Evolutionary conservation across 164 flowering plant genomes (phyloP), one percentile per base, ranked within the genome.

Genomic region (Vitis rotundifolia): DNA sequence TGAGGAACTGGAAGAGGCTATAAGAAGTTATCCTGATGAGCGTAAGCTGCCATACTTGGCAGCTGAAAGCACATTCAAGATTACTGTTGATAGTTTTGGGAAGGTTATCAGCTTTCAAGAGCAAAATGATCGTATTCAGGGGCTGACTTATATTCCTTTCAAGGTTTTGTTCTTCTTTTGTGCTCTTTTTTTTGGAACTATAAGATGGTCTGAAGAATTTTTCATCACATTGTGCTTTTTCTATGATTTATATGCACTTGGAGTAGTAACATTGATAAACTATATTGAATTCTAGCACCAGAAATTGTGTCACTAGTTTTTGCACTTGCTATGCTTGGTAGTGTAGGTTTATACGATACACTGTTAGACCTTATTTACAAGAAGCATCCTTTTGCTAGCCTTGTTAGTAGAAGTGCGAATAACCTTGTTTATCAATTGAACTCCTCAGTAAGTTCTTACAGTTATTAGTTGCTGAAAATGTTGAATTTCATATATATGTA

Each of bases 21-120:
- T 93, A 22, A 85, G 71, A 73, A 67, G 65, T 58, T 90, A 84
- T 71, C 93, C 97, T 9, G 97, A 93, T 68, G 96, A 90, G 12
- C 69, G 82, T 55, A 91, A 88, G 79, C 71, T 80, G 62, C 97
- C 96, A 12, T 95, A 83, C 79, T 77, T 93, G 80, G 55, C 79
- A 16, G 61, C 90, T 67, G 92, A 79, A 12, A 83, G 78, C 78
- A 87, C 97, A 8, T 91, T 95, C 76, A 89, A 72, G 83, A 85
- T 95, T 44, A 78, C 75, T 64, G 84, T 95, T 64, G 99, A 95
- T 47, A 83, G 80, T 73, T 95, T 93, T 77, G 99, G 99, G 52
- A 95, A 88, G 77, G 90, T 71, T 54, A 71, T 91, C n/a, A 90
- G 86, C 79, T 77, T 83, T 62, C 72, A 80, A 71, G 98, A 91